phyloP scores from a whole-genome alignment of 2,329 filamentous ascomycete genomes.

The Tolypocladium album region DNA sequence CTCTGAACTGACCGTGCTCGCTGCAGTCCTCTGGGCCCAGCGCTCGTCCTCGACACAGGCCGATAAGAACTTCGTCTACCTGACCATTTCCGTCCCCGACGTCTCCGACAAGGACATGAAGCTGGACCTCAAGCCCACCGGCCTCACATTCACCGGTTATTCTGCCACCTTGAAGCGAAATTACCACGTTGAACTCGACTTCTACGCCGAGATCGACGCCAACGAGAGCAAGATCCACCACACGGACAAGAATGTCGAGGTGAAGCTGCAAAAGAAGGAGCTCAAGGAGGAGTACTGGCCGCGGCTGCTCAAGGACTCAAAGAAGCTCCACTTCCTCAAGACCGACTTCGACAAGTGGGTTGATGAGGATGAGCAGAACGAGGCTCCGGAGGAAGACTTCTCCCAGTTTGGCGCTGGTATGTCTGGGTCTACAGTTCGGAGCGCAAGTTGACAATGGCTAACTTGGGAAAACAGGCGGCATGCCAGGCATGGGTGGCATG shows the following conservation, averaged over 20 bases:
- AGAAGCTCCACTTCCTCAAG: slow-evolving; percentile 93
- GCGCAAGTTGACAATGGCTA: not conserved
- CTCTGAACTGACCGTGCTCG: slow-evolving; percentile 1
- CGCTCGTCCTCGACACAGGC: slow-evolving; percentile 73
- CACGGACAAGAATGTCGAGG: slow-evolving; percentile 76
- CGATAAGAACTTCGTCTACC: slow-evolving; percentile 88
- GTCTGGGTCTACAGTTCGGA: slow-evolving; percentile 15
- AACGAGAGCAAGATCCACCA: slow-evolving; percentile 78
- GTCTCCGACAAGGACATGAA: slow-evolving; percentile 65
- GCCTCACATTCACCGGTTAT: slow-evolving; percentile 71
- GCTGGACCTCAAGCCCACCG: slow-evolving; percentile 70
- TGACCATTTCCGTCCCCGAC: slow-evolving; percentile 84
- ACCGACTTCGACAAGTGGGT: slow-evolving; percentile 99
- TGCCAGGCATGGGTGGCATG: slow-evolving; percentile 44
- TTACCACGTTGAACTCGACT: slow-evolving; percentile 77
- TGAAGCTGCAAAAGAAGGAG: slow-evolving; percentile 96
- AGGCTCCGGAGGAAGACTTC: slow-evolving; percentile 71
- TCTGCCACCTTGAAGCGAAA: slow-evolving; percentile 76
- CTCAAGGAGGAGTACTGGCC: slow-evolving; percentile 93
- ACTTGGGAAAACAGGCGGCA: slow-evolving; percentile 29
- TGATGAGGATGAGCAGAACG: slow-evolving; percentile 97
- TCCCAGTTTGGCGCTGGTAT: slow-evolving; percentile 48
- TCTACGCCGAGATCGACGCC: slow-evolving; percentile 85
- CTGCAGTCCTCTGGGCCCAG: slow-evolving; percentile 89
- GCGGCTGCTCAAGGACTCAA: slow-evolving; percentile 77